Base-by-base conservation (phyloP, 2,329 filamentous ascomycete species). In the Botrytis medusae region DNA sequence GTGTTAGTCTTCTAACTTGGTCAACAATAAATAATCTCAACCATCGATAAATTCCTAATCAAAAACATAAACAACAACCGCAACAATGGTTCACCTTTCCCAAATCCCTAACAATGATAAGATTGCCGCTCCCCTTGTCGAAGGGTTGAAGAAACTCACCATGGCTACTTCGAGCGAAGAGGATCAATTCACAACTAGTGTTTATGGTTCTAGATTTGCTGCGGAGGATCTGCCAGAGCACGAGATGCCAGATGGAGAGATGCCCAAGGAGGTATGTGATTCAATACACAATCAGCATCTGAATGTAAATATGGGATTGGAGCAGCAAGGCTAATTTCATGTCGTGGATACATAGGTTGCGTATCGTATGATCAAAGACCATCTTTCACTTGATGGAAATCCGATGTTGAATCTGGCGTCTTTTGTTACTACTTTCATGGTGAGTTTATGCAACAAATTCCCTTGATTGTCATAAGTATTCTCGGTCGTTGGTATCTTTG, bases 351-450 rank as follows among this genome's bases (percentile, higher is more conserved):
- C 7, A 18, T n/a, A 97, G 77, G 89, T 97, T 70, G 95, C 95
- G n/a, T 97, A 98, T 83, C 91, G 94, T 67, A 92, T 98, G 93
- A 98, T 98, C 86, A 95, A 94, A 86, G 95, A 98, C 82, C 93
- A 97, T 81, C 86, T 98, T 76, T 96, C 93, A 76, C 86, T 98
- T 70, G 95, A 98, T 81, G 94, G 94, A 72, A 97, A 95, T 78
- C 94, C 94, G 14, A 95, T 94, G 87, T 87, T 97, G 76, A 93
- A 92, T 83, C 84, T 98, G 79, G 95, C 95, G 44, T 95, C 92
- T 54, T 98, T 98, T 80, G 94, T 97, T 77, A 97, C 95, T 1
- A 98, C 95, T 0, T 98, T 97, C 85, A 98, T 97, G 94, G 92
- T 93, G 85, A 78, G 84, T 68, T 18, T 12, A 34, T 59, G 6